These are phyloP conservation scores for Candida sp. DNA, from an alignment of 1,139 yeast species.

Conservation along the genomic window DNA sequence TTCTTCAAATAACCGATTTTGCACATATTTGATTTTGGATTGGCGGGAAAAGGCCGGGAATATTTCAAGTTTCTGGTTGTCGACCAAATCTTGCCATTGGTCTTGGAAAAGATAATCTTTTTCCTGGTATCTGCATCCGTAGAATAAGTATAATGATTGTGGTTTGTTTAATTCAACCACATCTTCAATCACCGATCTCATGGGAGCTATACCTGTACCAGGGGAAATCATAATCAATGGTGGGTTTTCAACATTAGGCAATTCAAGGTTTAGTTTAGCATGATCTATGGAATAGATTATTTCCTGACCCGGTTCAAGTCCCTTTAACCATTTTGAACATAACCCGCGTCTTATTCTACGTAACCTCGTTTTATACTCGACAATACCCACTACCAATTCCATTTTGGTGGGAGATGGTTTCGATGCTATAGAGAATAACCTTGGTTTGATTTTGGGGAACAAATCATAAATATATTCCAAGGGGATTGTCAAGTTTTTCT, in stretches of 20 bases:
- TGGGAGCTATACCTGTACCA: conserved; percentile 94
- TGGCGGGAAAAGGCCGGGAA: conserved; percentile 67
- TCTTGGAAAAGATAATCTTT: conserved; percentile 69
- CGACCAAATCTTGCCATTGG: conserved; percentile 43
- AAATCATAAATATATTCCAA: conserved; percentile 70
- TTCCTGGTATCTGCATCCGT: conserved; percentile 68
- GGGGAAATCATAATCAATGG: conserved; percentile 80
- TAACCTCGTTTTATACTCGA: conserved; percentile 80
- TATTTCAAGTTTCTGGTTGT: conserved; percentile 32
- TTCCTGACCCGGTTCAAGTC: conserved; percentile 42
- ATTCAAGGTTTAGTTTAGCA: conserved; percentile 36
- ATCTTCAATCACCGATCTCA: conserved; percentile 59
- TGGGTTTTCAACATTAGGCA: conserved; percentile 14
- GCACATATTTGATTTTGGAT: conserved; percentile 58
- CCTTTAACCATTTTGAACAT: conserved; percentile 75
- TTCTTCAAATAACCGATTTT: conserved; percentile 58
- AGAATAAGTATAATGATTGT: conserved; percentile 50
- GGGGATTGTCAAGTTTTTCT: conserved; percentile 66
- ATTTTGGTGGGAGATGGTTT: conserved; percentile 37
- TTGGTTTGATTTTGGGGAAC: conserved; percentile 74
- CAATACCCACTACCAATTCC: conserved; percentile 77
- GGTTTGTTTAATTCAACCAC: conserved; percentile 11
- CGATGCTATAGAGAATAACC: conserved; percentile 83
- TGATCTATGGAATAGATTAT: conserved; percentile 56
- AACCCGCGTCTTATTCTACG: conserved; percentile 76